Evolutionary conservation across 2,329 filamentous ascomycete genomes (phyloP).

Genomic region (Tolypocladium cylindrosporum): DNA sequence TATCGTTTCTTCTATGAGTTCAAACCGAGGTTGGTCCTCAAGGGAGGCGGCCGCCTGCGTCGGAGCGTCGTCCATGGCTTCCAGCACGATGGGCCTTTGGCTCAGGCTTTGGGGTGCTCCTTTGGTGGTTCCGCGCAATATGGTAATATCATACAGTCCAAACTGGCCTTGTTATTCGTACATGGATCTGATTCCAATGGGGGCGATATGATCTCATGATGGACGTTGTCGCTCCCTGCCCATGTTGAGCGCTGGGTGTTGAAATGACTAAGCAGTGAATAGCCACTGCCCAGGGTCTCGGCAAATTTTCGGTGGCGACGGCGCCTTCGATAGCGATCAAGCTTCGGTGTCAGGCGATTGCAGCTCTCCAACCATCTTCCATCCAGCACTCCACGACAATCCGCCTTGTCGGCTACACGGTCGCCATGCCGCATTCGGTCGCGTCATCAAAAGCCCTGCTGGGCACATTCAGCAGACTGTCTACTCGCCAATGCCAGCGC

Average conservation of each 20-base stretch:
- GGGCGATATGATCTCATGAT: background rate
- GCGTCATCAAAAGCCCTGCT: conserved; percentile 24
- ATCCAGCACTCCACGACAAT: background rate
- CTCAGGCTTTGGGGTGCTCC: background rate
- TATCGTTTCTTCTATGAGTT: conserved; percentile 14
- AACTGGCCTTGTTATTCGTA: background rate
- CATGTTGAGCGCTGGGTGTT: background rate
- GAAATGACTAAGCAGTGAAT: background rate
- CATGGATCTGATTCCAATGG: background rate
- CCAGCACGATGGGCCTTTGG: background rate
- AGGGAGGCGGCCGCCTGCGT: conserved; percentile 8
- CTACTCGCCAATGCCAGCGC: conserved; percentile 29
- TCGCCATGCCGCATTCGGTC: conserved; percentile 28
- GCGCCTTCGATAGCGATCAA: background rate
- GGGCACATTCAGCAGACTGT: conserved; percentile 19
- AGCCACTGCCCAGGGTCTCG: background rate
- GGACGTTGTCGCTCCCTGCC: background rate
- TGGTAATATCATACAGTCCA: background rate
- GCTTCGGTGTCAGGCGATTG: background rate
- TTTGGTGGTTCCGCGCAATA: background rate
- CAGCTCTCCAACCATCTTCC: background rate
- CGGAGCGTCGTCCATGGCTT: conserved; percentile 17
- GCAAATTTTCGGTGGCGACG: conserved; percentile 8
- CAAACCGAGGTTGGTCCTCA: conserved; percentile 16
- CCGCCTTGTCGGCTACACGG: background rate